Evolutionary conservation across 352 stramenopile genomes (phyloP).

Genomic region (Pilasporangium apinafurcum): DNA sequence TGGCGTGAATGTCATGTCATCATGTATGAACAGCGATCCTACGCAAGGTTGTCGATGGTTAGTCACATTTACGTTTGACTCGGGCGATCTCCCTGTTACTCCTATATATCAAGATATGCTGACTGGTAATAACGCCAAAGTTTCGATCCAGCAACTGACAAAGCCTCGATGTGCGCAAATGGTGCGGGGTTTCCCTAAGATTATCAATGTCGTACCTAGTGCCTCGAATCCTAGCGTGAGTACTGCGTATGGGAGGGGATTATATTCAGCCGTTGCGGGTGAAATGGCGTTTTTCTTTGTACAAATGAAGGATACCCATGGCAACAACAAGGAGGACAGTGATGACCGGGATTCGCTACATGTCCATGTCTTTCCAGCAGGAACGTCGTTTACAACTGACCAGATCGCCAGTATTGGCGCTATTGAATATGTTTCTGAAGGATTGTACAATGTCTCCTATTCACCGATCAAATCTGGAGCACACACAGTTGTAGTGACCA

Average conservation of each 20-base stretch:
- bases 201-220: conserved; percentile 36
- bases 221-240: conserved; percentile 65
- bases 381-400: conserved; percentile 10
- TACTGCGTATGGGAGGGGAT: conserved; percentile 53
- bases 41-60: conserved; percentile 66
- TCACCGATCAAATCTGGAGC: conserved; percentile 68
- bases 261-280: conserved; percentile 53
- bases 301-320: conserved; percentile 80
- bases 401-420: conserved; percentile 21
- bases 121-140: conserved; percentile 56
- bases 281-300: conserved; percentile 53
- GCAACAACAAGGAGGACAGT: conserved; percentile 62
- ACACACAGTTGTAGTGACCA: conserved; percentile 85
- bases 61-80: conserved; percentile 44
- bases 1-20: conserved; percentile 15
- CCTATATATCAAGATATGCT: conserved; percentile 58
- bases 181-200: conserved; percentile 66
- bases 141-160: conserved; percentile 28
- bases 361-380: conserved; percentile 45
- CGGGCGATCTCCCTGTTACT: conserved; percentile 7
- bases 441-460: conserved; percentile 86
- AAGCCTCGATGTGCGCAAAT: conserved; percentile 15
- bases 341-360: conserved; percentile 20
- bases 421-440: conserved; percentile 57
- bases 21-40: conserved; percentile 30